Base-by-base conservation (phyloP, 345 rosid genomes). In the Arabidopsis suecica region DNA sequence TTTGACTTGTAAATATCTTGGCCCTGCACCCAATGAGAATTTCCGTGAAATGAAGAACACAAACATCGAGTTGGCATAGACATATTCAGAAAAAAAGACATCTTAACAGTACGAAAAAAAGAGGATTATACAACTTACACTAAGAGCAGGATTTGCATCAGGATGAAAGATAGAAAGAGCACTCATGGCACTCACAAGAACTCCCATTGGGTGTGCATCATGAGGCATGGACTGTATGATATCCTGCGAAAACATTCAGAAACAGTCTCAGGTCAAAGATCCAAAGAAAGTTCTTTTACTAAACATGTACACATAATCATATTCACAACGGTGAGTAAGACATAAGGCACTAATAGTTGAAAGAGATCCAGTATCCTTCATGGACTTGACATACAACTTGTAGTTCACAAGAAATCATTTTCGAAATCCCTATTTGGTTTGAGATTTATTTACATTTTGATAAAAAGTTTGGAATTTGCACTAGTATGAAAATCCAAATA, bases 181-280 rank as follows among this genome's bases (percentile, higher is more conserved):
- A 81, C 98, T 89, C 87, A 93, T 88, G 16, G 96, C 96, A 82
- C 96, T 93, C 79, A 88, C 90, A 12, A 93, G 92, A 34, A 91
- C 93, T 50, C 98, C 97, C 98, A 93, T 93, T 18, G 98, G 98
- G 68, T 93, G 98, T 42, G 98, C 96, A 78, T 93, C 98, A 80
- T 89, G 98, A 78, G 98, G 98, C 98, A 93, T 93, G 28, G 90
- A 71, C 42, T 91, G 95, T 47, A 93, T 89, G 57, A 93, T 88
- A 82, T 93, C 93, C 98, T 93, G 72, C 65, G 68, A 73, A 76
- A 58, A 16, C 40, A 74, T 61, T 75, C 51, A 57, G 13, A 33
- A 44, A 50, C 61, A 5, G 9, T 23, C 28, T 55, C 25, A 34
- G 59, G 14, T 62, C 57, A 22, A 72, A 68, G 48, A 49, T 41